Conservation (phyloP, 306 rosid species). For the Abrus precatorius region DNA sequence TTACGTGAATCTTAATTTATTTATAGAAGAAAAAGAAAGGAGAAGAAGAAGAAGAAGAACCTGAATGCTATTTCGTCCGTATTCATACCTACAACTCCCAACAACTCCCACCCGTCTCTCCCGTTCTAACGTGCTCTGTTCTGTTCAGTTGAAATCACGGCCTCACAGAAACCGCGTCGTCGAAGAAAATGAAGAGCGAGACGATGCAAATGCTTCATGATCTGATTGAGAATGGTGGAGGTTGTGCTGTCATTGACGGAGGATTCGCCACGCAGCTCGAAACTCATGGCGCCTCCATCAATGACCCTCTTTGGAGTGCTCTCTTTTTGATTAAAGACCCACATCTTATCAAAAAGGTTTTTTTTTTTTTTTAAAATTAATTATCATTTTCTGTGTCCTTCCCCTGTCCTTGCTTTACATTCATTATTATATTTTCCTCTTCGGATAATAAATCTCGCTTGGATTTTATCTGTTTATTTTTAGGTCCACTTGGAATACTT, state of each 20-base stretch:
- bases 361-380: not conserved
- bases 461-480: not conserved
- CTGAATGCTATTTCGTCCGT: constrained; percentile 39
- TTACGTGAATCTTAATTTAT: too few relatives aligned
- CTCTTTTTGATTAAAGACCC: constrained; percentile 76
- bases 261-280: constrained; percentile 92
- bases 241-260: constrained; percentile 81
- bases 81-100: constrained; percentile 22
- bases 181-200: constrained; percentile 39
- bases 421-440: not conserved
- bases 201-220: constrained; percentile 66
- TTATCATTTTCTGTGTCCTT: not conserved
- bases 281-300: constrained; percentile 74
- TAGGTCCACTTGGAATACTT: constrained; percentile 88
- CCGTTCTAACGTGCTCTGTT: not conserved
- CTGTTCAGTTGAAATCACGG: not conserved
- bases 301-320: constrained; percentile 94
- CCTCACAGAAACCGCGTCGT: constrained; percentile 9
- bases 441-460: too few relatives aligned
- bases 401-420: not conserved
- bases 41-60: not conserved
- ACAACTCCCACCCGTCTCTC: not conserved
- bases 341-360: constrained; percentile 69
- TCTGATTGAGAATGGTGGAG: constrained; percentile 70
- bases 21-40: too few relatives aligned